Evolutionary conservation across 805 yeast genomes (phyloP), one percentile per base, ranked within the genome.

Genomic region (Tetrapisispora nanseiensis): DNA sequence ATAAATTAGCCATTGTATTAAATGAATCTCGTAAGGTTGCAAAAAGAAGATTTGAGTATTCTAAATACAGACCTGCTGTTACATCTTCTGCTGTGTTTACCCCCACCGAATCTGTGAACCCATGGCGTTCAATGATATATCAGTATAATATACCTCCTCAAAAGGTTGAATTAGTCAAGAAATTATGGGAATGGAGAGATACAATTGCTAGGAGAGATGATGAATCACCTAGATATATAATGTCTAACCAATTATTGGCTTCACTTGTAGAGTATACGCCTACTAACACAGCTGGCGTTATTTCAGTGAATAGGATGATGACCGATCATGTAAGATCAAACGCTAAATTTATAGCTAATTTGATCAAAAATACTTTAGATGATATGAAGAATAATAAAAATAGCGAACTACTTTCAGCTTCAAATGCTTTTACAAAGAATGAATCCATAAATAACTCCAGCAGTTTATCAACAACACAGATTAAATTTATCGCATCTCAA

Each of bases 171-270:
- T 57, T 86, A 6, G 70, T 85, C 15, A 76, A 71, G 46, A 75
- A 65, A 0, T 65, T 92, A 16, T 85, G 74, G 51, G 69, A 75
- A 33, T 92, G 97, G 97, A 75, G 98, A 60, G 97, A 92, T 58
- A 39, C 46, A 1, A 55, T 73, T 28, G 97, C 97, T 1, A 71
- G 94, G 49, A 51, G 66, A 30, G 71, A 75, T 37, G 98, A 92
- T 59, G 98, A 92, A 63, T 83, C 95, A 2, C 76, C 82, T 2
- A 69, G 94, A 46, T 90, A 68, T 53, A 69, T 92, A 13, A 81
- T 89, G 90, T 76, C 95, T 5, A 87, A 86, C 55, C 92, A 82
- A 51, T 59, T 81, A 12, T 56, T 92, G 30, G 78, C 80, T 0
- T 70, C 80, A 0, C 60, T 92, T 34, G 78, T 78, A 5, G 64